Evolutionary conservation across 176 grass and related monocot genomes (phyloP), one percentile per base, ranked within the genome.

Genomic region (Triticum timopheevii): DNA sequence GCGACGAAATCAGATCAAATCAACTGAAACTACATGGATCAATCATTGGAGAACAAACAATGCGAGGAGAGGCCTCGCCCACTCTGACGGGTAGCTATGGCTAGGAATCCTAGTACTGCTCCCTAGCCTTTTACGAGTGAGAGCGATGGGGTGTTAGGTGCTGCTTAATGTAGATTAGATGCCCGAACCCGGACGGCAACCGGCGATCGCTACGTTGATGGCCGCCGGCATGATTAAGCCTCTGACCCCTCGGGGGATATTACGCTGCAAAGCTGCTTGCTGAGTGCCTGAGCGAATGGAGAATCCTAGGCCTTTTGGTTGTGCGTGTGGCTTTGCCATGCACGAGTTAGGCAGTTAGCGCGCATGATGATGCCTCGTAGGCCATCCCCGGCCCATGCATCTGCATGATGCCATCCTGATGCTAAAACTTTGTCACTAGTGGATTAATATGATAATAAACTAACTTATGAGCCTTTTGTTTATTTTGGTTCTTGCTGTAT

Each of bases 321-420:
- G 69, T 5, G 36, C 13, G 13, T 16, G 47, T 16, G 47, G 10
- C 78, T 82, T 86, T 38, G 64, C 86, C 86, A 80, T 76, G 85
- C 89, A 88, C 86, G 86, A 91, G 86, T 85, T 65, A 62, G 77
- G 52, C 86, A 63, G 86, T 91, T 88, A 78, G 69, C 69, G 38
- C 38, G 45, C n/a, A 47, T 74, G 71, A 75, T 84, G 85, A 80
- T 80, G 24, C 73, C 39, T 44, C 61, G 66, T 80, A 90, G 89
- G 89, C 65, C 82, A 58, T 13, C 8, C 12, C 24, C 24, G 3
- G 42, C 16, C 13, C 13, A 73, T 24, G 38, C n/a, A 73, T 73
- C 22, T 56, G 52, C 52, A 13, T 44, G 50, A 54, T 54, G 17
- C 39, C 8, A 42, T 10, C 39, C 8, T 42, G 39, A 42, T 42